Conservation (phyloP, 2,329 filamentous ascomycete species). For the Phaeosphaeriaceae sp. region DNA sequence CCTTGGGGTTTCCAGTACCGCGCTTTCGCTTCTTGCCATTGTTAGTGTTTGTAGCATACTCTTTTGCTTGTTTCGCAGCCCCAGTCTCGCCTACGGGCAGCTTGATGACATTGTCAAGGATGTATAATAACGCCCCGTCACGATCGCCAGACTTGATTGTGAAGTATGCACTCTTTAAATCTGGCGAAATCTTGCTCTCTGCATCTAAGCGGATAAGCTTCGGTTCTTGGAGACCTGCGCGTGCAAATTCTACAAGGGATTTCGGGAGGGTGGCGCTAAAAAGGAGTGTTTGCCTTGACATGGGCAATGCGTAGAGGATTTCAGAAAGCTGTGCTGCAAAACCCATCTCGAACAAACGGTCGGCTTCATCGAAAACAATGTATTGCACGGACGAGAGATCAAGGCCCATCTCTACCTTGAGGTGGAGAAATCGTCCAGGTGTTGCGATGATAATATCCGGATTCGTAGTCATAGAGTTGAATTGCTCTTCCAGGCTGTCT, state of each 20-base stretch:
- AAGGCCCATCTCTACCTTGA: constrained; percentile 95
- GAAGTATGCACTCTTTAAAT: constrained; percentile 95
- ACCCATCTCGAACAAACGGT: constrained; percentile 97
- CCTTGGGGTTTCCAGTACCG: constrained; percentile 60
- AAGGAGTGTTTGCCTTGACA: constrained; percentile 84
- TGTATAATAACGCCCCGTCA: constrained; percentile 87
- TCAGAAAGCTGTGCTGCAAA: constrained; percentile 93
- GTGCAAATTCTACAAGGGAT: constrained; percentile 92
- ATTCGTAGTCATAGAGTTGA: constrained; percentile 88
- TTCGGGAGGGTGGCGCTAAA: constrained; percentile 96
- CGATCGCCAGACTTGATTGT: constrained; percentile 91
- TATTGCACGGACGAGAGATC: constrained; percentile 92
- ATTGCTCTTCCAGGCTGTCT: constrained; percentile 95
- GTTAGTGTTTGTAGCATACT: constrained; percentile 53
- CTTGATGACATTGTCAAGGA: constrained; percentile 90
- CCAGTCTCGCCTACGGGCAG: constrained; percentile 75
- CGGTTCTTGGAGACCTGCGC: constrained; percentile 91
- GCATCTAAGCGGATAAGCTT: constrained; percentile 88
- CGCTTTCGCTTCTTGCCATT: constrained; percentile 76
- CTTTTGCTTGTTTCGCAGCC: constrained; percentile 53
- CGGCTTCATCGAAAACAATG: constrained; percentile 96
- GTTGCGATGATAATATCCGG: constrained; percentile 98
- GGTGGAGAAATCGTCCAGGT: constrained; percentile 91
- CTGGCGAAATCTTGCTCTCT: constrained; percentile 94
- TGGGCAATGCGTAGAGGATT: constrained; percentile 86